Evolutionary conservation across 1,284 basidiomycete genomes (phyloP).

Genomic region (Inonotus hispidus): DNA sequence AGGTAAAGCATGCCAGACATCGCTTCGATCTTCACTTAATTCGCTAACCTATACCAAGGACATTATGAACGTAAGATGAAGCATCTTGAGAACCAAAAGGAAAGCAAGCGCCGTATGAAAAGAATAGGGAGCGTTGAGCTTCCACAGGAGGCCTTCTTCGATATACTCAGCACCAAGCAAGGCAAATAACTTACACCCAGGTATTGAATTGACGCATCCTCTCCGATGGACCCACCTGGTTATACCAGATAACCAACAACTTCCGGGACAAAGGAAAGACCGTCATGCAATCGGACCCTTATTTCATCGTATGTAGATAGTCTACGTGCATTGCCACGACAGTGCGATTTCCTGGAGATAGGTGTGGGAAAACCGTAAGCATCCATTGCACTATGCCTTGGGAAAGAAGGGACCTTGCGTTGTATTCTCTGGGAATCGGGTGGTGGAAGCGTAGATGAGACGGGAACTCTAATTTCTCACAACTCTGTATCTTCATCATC

Average conservation of each 20-base stretch:
- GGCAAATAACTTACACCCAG: constrained; percentile 16
- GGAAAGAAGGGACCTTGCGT: neutral
- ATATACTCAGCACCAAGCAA: constrained; percentile 61
- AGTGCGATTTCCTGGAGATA: neutral
- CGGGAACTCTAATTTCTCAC: constrained; percentile 26
- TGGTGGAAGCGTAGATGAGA: neutral
- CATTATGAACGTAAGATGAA: constrained; percentile 92
- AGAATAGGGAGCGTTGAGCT: constrained; percentile 81
- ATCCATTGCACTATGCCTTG: neutral
- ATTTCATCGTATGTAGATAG: no score
- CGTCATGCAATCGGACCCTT: neutral
- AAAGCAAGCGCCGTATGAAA: constrained; percentile 84
- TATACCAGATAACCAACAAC: neutral
- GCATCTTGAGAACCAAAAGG: constrained; percentile 89
- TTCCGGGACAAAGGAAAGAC: neutral
- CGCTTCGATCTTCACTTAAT: constrained; percentile 16
- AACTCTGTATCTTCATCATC: constrained; percentile 86
- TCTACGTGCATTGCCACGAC: neutral
- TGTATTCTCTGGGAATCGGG: neutral
- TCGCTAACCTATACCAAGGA: constrained; percentile 35
- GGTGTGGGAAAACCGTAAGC: neutral
- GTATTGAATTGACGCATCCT: constrained; percentile 2
- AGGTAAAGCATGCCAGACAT: constrained; percentile 40
- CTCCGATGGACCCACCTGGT: neutral
- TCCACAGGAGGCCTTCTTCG: constrained; percentile 88